Evolutionary conservation across 768 basidiomycete genomes (phyloP).

Genomic region (Rhodocollybia butyracea): DNA sequence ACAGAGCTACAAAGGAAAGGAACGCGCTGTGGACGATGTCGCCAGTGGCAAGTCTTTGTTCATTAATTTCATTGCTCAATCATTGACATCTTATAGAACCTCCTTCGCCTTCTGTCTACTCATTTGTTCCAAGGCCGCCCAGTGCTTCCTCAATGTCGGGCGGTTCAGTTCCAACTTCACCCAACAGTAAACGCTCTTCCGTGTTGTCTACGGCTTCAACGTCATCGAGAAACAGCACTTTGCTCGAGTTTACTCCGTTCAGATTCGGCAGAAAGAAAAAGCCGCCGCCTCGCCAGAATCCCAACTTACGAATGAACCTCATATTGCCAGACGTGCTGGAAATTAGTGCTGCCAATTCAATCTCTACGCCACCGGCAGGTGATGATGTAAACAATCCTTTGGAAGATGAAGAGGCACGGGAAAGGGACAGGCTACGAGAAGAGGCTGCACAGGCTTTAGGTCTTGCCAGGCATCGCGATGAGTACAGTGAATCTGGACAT

Average conservation of each 20-base stretch:
- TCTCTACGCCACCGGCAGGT: conserved; percentile 1
- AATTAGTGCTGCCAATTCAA: conserved; percentile 42
- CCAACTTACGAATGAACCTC: conserved; percentile 30
- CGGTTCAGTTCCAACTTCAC: neutral
- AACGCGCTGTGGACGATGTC: conserved; percentile 4
- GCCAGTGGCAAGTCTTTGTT: neutral
- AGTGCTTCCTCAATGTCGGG: conserved; percentile 2
- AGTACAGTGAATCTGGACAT: neutral
- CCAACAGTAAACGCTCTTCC: conserved; percentile 2
- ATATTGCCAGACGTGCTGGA: conserved; percentile 72
- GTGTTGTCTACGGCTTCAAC: neutral
- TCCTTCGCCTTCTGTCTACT: conserved; percentile 4
- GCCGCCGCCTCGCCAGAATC: neutral
- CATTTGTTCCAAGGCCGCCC: conserved; percentile 2
- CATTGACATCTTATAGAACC: neutral
- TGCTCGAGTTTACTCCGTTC: conserved; percentile 1
- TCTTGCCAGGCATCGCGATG: conserved; percentile 34
- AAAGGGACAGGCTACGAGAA: conserved; percentile 71
- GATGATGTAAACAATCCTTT: neutral
- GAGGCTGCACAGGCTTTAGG: conserved; percentile 78
- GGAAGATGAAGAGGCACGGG: conserved; percentile 60
- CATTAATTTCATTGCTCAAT: neutral
- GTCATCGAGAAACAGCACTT: conserved; percentile 1
- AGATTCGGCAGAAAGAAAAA: conserved; percentile 3
- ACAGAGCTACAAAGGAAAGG: conserved; percentile 4